phyloP scores from a whole-genome alignment of 1,139 yeast species.

The Magnusiomyces ingens region DNA sequence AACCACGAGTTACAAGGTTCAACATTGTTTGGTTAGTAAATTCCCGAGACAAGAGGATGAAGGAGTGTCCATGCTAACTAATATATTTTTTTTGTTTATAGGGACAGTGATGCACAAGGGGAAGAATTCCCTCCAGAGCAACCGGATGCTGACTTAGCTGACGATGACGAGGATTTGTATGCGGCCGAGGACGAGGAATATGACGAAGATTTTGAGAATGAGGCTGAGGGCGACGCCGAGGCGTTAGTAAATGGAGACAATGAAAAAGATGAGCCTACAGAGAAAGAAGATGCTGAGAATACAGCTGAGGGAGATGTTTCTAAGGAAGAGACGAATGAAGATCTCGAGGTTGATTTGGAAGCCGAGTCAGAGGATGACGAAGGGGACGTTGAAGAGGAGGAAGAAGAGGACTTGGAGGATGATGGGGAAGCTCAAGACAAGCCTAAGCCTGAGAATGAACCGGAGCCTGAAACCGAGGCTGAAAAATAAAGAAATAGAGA shows the following conservation, averaged over 20 bases:
- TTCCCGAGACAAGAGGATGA: no score
- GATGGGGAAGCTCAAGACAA: neutral
- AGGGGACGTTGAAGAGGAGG: slow-evolving; percentile 12
- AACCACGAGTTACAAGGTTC: slow-evolving; percentile 94
- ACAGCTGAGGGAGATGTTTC: slow-evolving; percentile 6
- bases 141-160: slow-evolving; percentile 47
- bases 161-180: slow-evolving; percentile 33
- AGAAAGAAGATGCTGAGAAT: slow-evolving; percentile 17
- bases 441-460: no score
- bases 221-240: slow-evolving; percentile 30
- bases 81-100: slow-evolving; percentile 20
- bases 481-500: neutral
- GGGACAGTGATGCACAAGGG: slow-evolving; percentile 47
- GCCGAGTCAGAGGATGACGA: slow-evolving; percentile 8
- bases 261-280: slow-evolving; percentile 29
- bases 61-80: neutral
- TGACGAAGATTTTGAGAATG: slow-evolving; percentile 36
- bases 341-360: slow-evolving; percentile 7
- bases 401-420: neutral
- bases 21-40: slow-evolving; percentile 82
- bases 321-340: slow-evolving; percentile 3
- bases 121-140: slow-evolving; percentile 78
- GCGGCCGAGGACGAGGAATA: slow-evolving; percentile 34
- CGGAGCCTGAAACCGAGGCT: no score
- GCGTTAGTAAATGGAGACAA: slow-evolving; percentile 29